phyloP scores from a whole-genome alignment of 2,329 filamentous ascomycete species.

The Immersiporthe knoxdaviesiana region DNA sequence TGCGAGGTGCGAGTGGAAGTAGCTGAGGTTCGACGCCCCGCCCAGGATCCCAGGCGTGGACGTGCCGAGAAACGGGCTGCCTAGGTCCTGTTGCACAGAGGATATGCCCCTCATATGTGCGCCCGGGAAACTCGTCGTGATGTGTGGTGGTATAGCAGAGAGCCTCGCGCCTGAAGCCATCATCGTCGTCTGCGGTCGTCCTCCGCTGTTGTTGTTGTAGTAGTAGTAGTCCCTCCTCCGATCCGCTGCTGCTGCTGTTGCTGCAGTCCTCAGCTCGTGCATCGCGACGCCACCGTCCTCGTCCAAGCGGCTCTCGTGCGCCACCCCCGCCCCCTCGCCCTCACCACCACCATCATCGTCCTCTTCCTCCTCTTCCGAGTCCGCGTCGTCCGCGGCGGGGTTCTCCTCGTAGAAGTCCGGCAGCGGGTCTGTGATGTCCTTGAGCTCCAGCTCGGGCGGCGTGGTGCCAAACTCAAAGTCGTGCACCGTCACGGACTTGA shows the following conservation, averaged over 20 bases:
- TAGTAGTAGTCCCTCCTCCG: conserved; percentile 22
- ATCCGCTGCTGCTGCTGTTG: conserved; percentile 30
- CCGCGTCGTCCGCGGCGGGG: conserved; percentile 63
- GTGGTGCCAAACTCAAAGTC: conserved; percentile 89
- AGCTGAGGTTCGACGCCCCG: conserved; percentile 76
- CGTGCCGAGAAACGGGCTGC: conserved; percentile 61
- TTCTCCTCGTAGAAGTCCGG: conserved; percentile 95
- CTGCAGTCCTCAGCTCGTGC: conserved; percentile 38
- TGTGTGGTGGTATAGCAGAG: conserved; percentile 43
- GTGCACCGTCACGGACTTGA: conserved; percentile 93
- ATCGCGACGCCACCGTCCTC: conserved; percentile 38
- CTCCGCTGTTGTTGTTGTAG: conserved; percentile 26
- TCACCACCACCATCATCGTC: conserved; percentile 36
- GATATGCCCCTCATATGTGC: conserved; percentile 20
- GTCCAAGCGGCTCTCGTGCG: conserved; percentile 34
- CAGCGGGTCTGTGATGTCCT: conserved; percentile 94
- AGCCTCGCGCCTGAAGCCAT: conserved; percentile 21
- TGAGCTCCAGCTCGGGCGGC: conserved; percentile 84
- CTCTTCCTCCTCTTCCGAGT: conserved; percentile 53
- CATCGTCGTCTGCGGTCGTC: background rate
- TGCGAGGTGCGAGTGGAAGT: conserved; percentile 79
- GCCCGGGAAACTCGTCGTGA: conserved; percentile 38
- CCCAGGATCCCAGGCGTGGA: conserved; percentile 68
- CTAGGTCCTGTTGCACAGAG: conserved; percentile 46
- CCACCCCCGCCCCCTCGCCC: conserved; percentile 42